Evolutionary conservation across 805 yeast genomes (phyloP).

Genomic region (Spencermartinsiella europaea): DNA sequence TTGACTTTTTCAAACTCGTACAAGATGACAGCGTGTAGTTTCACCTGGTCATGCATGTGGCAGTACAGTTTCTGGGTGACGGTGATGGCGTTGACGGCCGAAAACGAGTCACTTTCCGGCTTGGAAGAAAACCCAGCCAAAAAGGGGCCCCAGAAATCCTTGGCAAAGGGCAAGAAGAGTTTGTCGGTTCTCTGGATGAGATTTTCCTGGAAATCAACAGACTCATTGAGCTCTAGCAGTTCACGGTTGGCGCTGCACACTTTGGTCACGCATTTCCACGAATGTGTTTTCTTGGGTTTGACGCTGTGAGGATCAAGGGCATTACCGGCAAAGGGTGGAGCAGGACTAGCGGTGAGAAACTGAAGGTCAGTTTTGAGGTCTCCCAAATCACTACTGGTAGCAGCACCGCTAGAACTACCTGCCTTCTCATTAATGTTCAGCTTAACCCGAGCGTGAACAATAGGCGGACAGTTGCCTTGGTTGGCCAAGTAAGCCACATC

Average conservation of each 20-base stretch:
- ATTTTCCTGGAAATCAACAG: slow-evolving; percentile 21
- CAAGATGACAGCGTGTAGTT: slow-evolving; percentile 29
- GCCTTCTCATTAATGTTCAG: slow-evolving; percentile 20
- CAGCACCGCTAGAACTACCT: not conserved
- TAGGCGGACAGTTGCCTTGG: slow-evolving; percentile 20
- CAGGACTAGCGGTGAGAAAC: slow-evolving; percentile 5
- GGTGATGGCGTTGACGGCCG: slow-evolving; percentile 31
- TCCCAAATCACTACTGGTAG: slow-evolving; percentile 3
- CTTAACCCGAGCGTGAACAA: slow-evolving; percentile 30
- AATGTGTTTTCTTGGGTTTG: slow-evolving; percentile 9
- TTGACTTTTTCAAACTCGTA: slow-evolving; percentile 34
- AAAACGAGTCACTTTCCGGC: slow-evolving; percentile 21
- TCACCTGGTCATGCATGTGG: slow-evolving; percentile 4
- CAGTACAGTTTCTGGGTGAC: slow-evolving; percentile 30
- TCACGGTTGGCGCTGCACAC: slow-evolving; percentile 31
- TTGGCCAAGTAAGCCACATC: slow-evolving; percentile 19
- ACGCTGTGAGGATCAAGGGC: not conserved
- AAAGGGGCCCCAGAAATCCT: slow-evolving; percentile 37
- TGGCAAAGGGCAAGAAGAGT: slow-evolving; percentile 32
- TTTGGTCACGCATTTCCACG: slow-evolving; percentile 30
- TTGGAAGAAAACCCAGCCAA: slow-evolving; percentile 26
- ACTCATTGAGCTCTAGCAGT: slow-evolving; percentile 26
- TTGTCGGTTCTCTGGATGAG: slow-evolving; percentile 26
- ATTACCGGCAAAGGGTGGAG: slow-evolving; percentile 7
- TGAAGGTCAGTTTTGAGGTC: slow-evolving; percentile 18